Percentiles rank a stretch among this genome's conserved stretches.
These are phyloP conservation scores for Lathyrus tuberosus DNA, from an alignment of 306 rosid species.

Conservation along the genomic window DNA sequence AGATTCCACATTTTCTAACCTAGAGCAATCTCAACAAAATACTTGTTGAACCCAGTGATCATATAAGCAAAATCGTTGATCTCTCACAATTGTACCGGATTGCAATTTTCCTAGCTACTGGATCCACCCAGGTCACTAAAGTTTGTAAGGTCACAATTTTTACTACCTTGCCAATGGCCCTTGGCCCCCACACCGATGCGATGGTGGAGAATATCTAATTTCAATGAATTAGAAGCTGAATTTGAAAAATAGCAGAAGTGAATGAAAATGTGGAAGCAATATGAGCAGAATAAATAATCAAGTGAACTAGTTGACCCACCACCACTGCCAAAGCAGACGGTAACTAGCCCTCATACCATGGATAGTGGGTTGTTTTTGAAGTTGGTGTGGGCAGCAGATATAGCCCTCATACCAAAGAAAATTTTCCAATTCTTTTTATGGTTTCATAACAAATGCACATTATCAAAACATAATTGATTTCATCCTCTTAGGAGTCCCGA, in stretches of 20 bases:
- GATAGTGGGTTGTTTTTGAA: too few species aligned
- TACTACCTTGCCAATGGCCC: background rate
- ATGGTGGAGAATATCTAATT: background rate
- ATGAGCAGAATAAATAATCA: background rate
- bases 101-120: background rate
- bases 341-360: background rate
- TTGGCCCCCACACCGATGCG: background rate
- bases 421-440: slow-evolving; percentile 7
- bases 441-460: slow-evolving; percentile 10
- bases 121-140: background rate
- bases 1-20: too few species aligned
- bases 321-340: background rate
- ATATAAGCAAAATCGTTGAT: background rate
- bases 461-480: slow-evolving; percentile 13
- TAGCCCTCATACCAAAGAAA: too few species aligned
- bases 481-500: slow-evolving; percentile 6
- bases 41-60: background rate
- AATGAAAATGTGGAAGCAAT: background rate
- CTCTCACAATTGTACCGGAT: background rate
- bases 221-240: too few species aligned
- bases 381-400: background rate
- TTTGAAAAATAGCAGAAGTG: background rate
- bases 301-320: slow-evolving; percentile 5
- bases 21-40: too few species aligned
- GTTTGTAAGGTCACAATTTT: background rate